Evolutionary conservation across 345 rosid species (phyloP).

Genomic region (Brassica napus): DNA sequence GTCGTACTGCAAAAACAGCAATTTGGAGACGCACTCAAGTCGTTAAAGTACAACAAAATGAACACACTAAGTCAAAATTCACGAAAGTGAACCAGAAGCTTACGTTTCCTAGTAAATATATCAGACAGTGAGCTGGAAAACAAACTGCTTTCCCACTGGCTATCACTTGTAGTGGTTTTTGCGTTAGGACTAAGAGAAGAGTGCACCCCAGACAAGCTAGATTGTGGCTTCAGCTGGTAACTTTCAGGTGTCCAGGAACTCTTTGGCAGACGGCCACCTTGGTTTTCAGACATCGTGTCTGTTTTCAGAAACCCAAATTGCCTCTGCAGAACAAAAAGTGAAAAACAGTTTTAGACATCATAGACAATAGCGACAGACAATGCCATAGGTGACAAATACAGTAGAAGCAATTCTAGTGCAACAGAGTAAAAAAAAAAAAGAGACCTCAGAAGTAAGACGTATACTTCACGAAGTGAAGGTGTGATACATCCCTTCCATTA

Average conservation of each 20-base stretch:
- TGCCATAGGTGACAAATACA: neutral
- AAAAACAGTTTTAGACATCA: constrained; percentile 15
- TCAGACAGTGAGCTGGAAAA: constrained; percentile 95
- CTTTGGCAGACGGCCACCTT: constrained; percentile 54
- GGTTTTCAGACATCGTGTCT: constrained; percentile 53
- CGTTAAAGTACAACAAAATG: neutral
- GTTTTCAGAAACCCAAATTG: constrained; percentile 66
- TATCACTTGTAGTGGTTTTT: constrained; percentile 45
- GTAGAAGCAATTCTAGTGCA: constrained; percentile 8
- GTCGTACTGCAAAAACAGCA: constrained; percentile 52
- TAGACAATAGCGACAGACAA: neutral
- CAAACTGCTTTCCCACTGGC: constrained; percentile 77
- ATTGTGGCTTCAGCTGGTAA: constrained; percentile 46
- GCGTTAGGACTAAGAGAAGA: constrained; percentile 40
- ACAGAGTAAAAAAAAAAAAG: constrained; percentile 3
- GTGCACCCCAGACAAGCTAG: constrained; percentile 44
- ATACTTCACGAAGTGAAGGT: constrained; percentile 49
- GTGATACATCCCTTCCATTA: constrained; percentile 53
- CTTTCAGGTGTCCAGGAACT: constrained; percentile 48
- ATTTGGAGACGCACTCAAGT: no score
- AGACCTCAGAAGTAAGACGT: constrained; percentile 55
- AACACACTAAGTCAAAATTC: neutral
- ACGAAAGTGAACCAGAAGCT: constrained; percentile 36
- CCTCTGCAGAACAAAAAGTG: constrained; percentile 54
- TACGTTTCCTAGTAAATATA: constrained; percentile 67